These are phyloP conservation scores for Geum urbanum DNA, from an alignment of 306 rosid species.

Conservation along the genomic window DNA sequence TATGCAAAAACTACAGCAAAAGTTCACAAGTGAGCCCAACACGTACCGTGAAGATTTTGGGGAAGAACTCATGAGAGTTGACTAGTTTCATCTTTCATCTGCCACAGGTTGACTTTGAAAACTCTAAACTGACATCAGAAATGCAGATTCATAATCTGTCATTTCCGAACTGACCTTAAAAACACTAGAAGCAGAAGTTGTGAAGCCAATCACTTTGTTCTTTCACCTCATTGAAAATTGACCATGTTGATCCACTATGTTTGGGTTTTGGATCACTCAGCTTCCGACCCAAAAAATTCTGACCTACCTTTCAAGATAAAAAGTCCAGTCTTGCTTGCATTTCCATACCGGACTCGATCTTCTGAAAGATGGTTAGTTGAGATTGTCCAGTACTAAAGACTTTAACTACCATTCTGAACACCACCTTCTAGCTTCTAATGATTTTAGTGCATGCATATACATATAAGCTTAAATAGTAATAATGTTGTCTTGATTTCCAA, in stretches of 20 bases:
- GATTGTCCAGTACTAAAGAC: not conserved
- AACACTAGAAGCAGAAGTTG: not conserved
- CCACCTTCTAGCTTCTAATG: conserved; percentile 2
- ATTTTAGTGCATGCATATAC: not conserved
- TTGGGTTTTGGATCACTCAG: not conserved
- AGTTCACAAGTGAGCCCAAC: not conserved
- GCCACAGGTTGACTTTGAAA: not conserved
- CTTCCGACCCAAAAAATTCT: not conserved
- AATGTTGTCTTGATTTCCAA: conserved; percentile 1
- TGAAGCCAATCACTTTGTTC: not conserved
- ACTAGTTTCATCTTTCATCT: too few relatives aligned
- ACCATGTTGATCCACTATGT: not conserved
- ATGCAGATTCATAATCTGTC: not conserved
- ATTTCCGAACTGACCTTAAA: not conserved
- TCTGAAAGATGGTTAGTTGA: conserved; percentile 12
- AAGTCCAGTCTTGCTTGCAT: not conserved
- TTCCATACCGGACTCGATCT: conserved; percentile 6
- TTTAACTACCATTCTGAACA: conserved; percentile 15
- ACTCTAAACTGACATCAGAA: not conserved
- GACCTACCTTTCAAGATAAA: conserved; percentile 18
- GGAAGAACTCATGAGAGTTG: not conserved
- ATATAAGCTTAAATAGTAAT: not conserved
- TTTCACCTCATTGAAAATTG: not conserved
- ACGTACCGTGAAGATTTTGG: not conserved
- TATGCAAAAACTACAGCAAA: not conserved